phyloP scores from a whole-genome alignment of 75 land plant genomes.

The Sequoiadendron giganteum region DNA sequence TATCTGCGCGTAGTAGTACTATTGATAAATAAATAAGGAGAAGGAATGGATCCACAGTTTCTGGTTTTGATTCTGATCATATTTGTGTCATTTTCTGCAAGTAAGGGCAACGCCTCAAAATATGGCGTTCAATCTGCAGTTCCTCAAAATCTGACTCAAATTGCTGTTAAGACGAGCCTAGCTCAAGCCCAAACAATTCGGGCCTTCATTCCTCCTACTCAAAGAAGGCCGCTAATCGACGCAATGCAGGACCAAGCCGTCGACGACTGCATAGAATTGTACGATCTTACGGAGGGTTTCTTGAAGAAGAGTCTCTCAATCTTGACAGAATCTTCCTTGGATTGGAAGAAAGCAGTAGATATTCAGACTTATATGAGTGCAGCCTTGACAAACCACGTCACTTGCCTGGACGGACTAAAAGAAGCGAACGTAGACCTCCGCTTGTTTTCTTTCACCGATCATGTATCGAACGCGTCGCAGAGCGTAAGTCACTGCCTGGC shows the following conservation, averaged over 20 bases:
- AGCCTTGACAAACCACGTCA: not conserved
- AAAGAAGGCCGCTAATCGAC: not conserved
- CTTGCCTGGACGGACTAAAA: not conserved
- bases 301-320: not conserved
- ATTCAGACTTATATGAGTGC: not conserved
- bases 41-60: too few relatives aligned
- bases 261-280: not conserved
- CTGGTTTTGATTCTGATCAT: too few relatives aligned
- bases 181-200: not conserved
- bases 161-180: not conserved
- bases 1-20: too few relatives aligned
- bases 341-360: not conserved
- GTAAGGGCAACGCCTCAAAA: too few relatives aligned
- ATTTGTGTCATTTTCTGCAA: too few relatives aligned
- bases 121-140: too few relatives aligned
- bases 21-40: too few relatives aligned
- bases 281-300: not conserved
- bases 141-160: too few relatives aligned
- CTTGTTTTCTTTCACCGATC: not conserved
- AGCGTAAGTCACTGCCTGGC: conserved; percentile 42
- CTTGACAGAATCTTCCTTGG: too few relatives aligned
- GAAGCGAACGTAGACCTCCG: not conserved
- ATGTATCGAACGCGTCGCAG: conserved; percentile 10
- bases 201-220: not conserved
- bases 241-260: not conserved